Percentiles rank a stretch among this genome's conserved stretches.
phyloP scores from a whole-genome alignment of 2,329 filamentous ascomycete species.

The Exophiala sp. region DNA sequence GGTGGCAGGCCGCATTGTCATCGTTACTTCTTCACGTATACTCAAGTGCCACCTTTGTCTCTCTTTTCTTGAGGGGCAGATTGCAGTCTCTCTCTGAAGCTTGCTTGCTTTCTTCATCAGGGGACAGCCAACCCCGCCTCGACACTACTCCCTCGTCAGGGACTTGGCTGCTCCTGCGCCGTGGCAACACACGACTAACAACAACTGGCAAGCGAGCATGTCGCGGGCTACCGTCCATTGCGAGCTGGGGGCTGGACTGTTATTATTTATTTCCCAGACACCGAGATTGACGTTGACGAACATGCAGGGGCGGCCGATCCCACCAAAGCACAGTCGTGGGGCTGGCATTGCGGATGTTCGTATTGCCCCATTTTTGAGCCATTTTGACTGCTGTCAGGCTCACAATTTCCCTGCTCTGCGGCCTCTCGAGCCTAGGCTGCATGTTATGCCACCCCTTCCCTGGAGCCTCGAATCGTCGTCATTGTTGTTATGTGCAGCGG shows the following conservation, averaged over 20 bases:
- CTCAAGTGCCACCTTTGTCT: background rate
- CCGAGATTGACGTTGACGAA: slow-evolving; percentile 9
- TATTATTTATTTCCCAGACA: background rate
- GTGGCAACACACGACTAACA: background rate
- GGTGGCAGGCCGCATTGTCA: too few species aligned
- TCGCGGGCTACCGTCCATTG: background rate
- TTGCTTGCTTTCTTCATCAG: background rate
- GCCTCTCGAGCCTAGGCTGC: background rate
- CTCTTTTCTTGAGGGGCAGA: background rate
- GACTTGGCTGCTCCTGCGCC: background rate
- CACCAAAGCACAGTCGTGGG: background rate
- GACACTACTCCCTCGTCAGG: background rate
- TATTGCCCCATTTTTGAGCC: background rate
- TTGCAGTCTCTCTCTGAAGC: background rate
- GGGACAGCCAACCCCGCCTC: background rate
- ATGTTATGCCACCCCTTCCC: background rate
- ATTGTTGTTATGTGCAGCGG: background rate
- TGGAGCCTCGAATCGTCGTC: background rate
- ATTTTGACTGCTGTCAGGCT: slow-evolving; percentile 4
- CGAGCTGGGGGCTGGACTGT: background rate
- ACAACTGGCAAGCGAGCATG: background rate
- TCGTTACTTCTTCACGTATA: too few species aligned
- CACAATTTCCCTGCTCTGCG: slow-evolving; percentile 1
- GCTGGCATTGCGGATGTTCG: background rate
- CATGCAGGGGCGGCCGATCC: background rate